Base-by-base conservation (phyloP, 108 stramenopile genomes). In the Chaetoceros tenuissimus region DNA sequence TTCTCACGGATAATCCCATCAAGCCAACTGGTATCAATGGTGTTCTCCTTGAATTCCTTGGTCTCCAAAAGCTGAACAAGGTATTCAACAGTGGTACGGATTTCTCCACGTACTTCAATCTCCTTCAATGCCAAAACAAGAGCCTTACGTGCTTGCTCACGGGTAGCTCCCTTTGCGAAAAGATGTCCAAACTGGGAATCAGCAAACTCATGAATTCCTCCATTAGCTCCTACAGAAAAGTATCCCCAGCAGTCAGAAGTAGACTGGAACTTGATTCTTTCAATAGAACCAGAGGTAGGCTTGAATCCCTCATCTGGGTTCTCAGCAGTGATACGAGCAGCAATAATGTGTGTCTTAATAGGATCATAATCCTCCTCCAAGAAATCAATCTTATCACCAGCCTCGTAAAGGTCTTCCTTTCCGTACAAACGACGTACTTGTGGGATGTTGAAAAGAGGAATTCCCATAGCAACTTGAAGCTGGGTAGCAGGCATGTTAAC, bases 281-380 rank as follows among this genome's bases (percentile, higher is more conserved):
- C 95, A 57, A 98, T 95, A 22, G 75, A 77, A 54, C 97, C 97
- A 24, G 95, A 94, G 17, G 97, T 96, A 47, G 97, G 97, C 80
- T 98, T 96, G 86, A 98, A 98, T 57, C 96, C 94, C 69, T 96
- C 97, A 67, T 98, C 97, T 22, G 97, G 97, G 69, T 98, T 98
- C 62, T 98, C 97, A 40, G 97, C 97, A 29, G 97, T 98, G 72
- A 98, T 96, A 68, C 97, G 94, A 17, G 96, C 97, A n/a, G 97
- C 97, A 67, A 98, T 96, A 31, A 96, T 85, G 61, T 97, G 96
- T 31, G 77, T 64, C 30, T 95, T 77, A 55, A 94, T 77, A 46
- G 72, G 75, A 28, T 60, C 63, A 73, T 98, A 98, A 46, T 81
- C 77, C 60, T 94, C 89, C 40, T 74, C 78, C 40, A 94, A 84